phyloP scores from a whole-genome alignment of 2,329 filamentous ascomycete genomes.

The Aspergillus pseudotamarii region DNA sequence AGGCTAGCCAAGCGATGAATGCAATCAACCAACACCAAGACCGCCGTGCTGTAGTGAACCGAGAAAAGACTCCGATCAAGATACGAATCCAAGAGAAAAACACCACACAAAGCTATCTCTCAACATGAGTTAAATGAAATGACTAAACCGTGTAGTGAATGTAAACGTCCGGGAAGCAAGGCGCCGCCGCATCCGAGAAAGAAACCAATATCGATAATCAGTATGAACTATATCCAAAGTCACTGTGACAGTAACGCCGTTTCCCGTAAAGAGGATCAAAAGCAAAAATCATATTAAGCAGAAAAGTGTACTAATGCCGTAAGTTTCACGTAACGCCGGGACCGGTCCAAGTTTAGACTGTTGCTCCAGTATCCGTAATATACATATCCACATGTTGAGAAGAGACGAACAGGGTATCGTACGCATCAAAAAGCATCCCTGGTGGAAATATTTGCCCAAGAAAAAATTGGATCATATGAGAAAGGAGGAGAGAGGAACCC shows the following conservation, averaged over 20 bases:
- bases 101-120: neutral
- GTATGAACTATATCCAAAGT: neutral
- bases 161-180: neutral
- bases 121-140: conserved; percentile 5
- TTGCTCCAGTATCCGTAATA: conserved; percentile 28
- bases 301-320: conserved; percentile 14
- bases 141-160: neutral
- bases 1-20: neutral
- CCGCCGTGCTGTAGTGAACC: neutral
- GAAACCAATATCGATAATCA: neutral
- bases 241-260: conserved; percentile 6
- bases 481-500: neutral
- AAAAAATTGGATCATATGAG: conserved; percentile 8
- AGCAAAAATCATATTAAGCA: conserved; percentile 11
- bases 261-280: neutral
- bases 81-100: conserved; percentile 1
- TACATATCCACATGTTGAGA: conserved; percentile 29
- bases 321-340: conserved; percentile 24
- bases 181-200: neutral
- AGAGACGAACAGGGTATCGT: conserved; percentile 28
- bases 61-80: neutral
- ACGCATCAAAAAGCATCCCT: conserved; percentile 15
- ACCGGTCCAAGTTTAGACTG: conserved; percentile 24
- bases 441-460: conserved; percentile 6
- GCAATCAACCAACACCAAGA: neutral